Evolutionary conservation across 805 yeast genomes (phyloP).

Genomic region (Candida silvicultrix): DNA sequence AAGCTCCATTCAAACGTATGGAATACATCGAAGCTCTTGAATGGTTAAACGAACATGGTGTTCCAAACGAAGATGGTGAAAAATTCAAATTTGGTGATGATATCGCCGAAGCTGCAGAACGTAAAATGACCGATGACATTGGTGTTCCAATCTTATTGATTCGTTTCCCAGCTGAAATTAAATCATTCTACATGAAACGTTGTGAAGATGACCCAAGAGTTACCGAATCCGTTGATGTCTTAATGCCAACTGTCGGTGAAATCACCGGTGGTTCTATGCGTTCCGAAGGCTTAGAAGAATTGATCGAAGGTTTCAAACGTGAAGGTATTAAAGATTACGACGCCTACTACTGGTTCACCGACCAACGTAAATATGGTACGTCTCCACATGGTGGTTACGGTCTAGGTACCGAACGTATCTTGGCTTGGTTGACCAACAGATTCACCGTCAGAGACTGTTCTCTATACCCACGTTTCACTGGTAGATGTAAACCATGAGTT

Average conservation of each 20-base stretch:
- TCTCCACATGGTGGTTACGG: conserved; percentile 99
- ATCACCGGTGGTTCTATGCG: conserved; percentile 99
- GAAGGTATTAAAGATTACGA: conserved; percentile 71
- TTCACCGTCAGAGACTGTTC: conserved; percentile 98
- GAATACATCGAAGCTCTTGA: conserved; percentile 85
- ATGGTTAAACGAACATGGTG: conserved; percentile 94
- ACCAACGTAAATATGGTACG: conserved; percentile 94
- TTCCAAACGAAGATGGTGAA: conserved; percentile 92
- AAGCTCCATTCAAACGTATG: conserved; percentile 85
- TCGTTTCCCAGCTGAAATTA: conserved; percentile 94
- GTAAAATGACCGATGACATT: conserved; percentile 95
- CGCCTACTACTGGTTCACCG: conserved; percentile 93
- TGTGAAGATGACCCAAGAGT: conserved; percentile 87
- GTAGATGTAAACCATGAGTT: conserved; percentile 88
- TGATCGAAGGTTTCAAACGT: conserved; percentile 86
- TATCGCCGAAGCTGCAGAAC: conserved; percentile 99
- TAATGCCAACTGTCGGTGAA: conserved; percentile 99
- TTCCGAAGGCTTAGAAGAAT: conserved; percentile 73
- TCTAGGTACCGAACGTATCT: conserved; percentile 93
- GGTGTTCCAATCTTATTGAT: conserved; percentile 89
- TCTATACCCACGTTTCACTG: conserved; percentile 94
- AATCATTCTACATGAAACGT: conserved; percentile 96
- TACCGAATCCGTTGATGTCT: conserved; percentile 96
- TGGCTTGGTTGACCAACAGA: conserved; percentile 97
- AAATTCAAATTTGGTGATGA: conserved; percentile 95